Conservation (phyloP, 352 stramenopile species). For the Pythium dissotocum region DNA sequence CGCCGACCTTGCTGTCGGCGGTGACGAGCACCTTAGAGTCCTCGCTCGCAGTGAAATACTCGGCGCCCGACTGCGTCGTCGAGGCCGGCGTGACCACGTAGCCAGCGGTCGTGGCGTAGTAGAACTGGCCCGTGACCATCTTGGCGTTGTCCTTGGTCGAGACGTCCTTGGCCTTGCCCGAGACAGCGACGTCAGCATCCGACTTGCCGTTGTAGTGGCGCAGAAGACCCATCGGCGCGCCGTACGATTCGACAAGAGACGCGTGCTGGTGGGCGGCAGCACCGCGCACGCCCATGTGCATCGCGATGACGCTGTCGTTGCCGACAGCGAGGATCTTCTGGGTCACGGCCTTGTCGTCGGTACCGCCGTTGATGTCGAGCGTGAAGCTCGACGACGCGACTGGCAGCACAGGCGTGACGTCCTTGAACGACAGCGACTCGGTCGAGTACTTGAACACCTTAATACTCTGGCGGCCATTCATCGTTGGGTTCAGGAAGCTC, state of each 20-base stretch:
- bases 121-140: constrained; percentile 34
- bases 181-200: constrained; percentile 33
- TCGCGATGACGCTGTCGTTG: constrained; percentile 46
- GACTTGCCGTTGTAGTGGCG: constrained; percentile 34
- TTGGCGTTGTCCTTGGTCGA: constrained; percentile 30
- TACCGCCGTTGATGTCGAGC: constrained; percentile 20
- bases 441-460: constrained; percentile 49
- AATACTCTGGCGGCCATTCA: constrained; percentile 44
- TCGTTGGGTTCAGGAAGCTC: constrained; percentile 60
- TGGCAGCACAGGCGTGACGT: constrained; percentile 52
- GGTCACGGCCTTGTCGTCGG: constrained; percentile 31
- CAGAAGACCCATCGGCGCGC: constrained; percentile 47
- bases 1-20: constrained; percentile 49
- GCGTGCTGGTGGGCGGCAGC: constrained; percentile 44
- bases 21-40: constrained; percentile 46
- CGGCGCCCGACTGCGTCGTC: constrained; percentile 21
- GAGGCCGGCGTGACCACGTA: constrained; percentile 29
- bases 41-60: constrained; percentile 40
- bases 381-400: constrained; percentile 38
- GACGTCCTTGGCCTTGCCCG: constrained; percentile 35
- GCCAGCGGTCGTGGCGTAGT: constrained; percentile 66
- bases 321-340: constrained; percentile 46
- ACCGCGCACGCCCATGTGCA: constrained; percentile 46
- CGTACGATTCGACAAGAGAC: constrained; percentile 47
- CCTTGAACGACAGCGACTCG: constrained; percentile 42